Conservation (phyloP, 2,329 filamentous ascomycete genomes). For the Myriosclerotinia duriaeana region DNA sequence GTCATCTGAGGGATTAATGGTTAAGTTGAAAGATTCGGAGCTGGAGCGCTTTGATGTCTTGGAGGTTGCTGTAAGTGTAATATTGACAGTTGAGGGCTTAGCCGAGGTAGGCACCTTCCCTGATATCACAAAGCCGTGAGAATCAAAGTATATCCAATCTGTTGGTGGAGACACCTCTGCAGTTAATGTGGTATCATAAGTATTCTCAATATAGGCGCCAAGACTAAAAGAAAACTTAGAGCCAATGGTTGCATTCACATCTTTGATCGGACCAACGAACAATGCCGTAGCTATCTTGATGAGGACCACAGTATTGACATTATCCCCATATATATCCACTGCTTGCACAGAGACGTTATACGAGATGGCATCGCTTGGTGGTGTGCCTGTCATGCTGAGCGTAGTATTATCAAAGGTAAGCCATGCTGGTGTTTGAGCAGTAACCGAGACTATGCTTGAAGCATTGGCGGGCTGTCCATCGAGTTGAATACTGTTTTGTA, state of each 20-base stretch:
- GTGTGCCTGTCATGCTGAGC: conserved; percentile 63
- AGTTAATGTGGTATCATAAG: conserved; percentile 32
- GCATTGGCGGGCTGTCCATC: conserved; percentile 54
- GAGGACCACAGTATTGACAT: conserved; percentile 55
- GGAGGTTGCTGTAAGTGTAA: conserved; percentile 34
- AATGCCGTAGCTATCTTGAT: conserved; percentile 33
- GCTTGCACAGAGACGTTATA: conserved; percentile 63
- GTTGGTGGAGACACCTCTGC: conserved; percentile 28
- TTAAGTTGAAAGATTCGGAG: conserved; percentile 32
- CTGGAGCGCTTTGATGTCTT: conserved; percentile 26
- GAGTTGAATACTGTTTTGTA: conserved; percentile 54
- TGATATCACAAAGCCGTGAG: conserved; percentile 31
- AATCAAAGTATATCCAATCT: conserved; percentile 37
- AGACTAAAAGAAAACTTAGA: conserved; percentile 34
- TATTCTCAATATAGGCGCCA: conserved; percentile 32
- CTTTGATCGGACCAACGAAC: conserved; percentile 31
- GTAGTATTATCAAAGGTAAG: conserved; percentile 62
- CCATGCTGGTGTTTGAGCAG: conserved; percentile 64
- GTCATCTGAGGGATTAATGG: conserved; percentile 21
- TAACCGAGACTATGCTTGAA: conserved; percentile 53
- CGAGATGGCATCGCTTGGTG: conserved; percentile 57
- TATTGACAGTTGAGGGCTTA: conserved; percentile 26
- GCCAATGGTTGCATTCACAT: conserved; percentile 35
- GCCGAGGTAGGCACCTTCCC: conserved; percentile 33
- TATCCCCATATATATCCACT: conserved; percentile 58